Conservation (phyloP, 495 filamentous ascomycete species). For the Penicillium lagena region DNA sequence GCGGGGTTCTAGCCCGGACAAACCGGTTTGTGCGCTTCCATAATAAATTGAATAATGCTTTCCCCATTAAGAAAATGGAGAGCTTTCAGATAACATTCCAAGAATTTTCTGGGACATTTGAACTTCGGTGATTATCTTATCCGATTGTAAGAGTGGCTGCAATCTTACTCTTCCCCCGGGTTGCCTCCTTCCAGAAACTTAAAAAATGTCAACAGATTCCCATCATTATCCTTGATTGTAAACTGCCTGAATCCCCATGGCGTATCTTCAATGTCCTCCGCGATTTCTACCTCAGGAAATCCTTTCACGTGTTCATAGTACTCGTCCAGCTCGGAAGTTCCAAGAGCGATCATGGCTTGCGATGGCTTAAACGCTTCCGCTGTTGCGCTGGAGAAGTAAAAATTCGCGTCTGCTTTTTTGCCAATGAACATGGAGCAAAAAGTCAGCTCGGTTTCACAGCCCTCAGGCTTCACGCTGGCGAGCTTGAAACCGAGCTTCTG, state of each 20-base stretch:
- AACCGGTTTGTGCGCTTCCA: too few relatives aligned
- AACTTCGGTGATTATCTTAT: too few relatives aligned
- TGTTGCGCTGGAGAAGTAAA: slow-evolving; percentile 1
- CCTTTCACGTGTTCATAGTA: background rate
- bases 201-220: slow-evolving; percentile 4
- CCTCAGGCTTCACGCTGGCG: slow-evolving; percentile 2
- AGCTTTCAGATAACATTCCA: too few relatives aligned
- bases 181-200: slow-evolving; percentile 7
- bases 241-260: slow-evolving; percentile 7
- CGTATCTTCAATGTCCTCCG: slow-evolving; percentile 2
- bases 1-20: too few relatives aligned
- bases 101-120: too few relatives aligned
- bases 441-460: background rate
- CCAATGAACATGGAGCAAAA: slow-evolving; percentile 6
- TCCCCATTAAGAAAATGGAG: too few relatives aligned
- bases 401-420: slow-evolving; percentile 3
- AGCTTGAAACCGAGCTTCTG: slow-evolving; percentile 5
- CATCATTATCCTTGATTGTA: slow-evolving; percentile 3
- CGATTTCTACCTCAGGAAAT: background rate
- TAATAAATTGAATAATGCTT: too few relatives aligned
- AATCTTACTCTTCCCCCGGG: slow-evolving; percentile 1
- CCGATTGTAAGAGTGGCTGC: too few relatives aligned
- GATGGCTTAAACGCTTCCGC: slow-evolving; percentile 3
- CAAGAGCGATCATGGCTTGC: slow-evolving; percentile 2
- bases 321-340: slow-evolving; percentile 2